Evolutionary conservation across 441 rosid genomes (phyloP).

Genomic region (Cnidoscolus chayamansa): DNA sequence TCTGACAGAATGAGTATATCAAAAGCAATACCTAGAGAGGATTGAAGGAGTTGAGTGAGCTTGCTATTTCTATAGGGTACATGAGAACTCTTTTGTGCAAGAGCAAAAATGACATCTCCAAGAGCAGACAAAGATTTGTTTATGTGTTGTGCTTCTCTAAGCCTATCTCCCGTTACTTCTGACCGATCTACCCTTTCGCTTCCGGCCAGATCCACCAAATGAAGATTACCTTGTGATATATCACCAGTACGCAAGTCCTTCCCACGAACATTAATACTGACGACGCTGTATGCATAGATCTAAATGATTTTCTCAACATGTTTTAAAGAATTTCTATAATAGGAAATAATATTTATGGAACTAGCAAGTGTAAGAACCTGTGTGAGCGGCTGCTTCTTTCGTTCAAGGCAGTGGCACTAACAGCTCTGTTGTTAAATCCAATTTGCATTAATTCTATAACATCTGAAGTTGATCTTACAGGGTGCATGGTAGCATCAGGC

Average conservation of each 20-base stretch:
- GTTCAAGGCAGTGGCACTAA: constrained; percentile 87
- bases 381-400: constrained; percentile 96
- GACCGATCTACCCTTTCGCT: constrained; percentile 95
- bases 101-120: constrained; percentile 89
- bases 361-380: constrained; percentile 46
- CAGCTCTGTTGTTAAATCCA: constrained; percentile 81
- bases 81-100: constrained; percentile 83
- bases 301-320: constrained; percentile 8
- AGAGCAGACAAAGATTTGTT: constrained; percentile 94
- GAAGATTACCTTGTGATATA: constrained; percentile 68
- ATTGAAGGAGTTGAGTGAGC: constrained; percentile 95
- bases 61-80: constrained; percentile 96
- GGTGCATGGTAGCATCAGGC: constrained; percentile 89
- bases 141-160: constrained; percentile 87
- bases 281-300: constrained; percentile 52
- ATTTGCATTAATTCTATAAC: constrained; percentile 77
- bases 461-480: constrained; percentile 73
- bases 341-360: not conserved
- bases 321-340: not conserved
- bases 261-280: constrained; percentile 82
- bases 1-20: not conserved
- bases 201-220: constrained; percentile 94
- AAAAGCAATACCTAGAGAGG: constrained; percentile 64
- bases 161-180: constrained; percentile 89
- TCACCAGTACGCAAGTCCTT: constrained; percentile 62